phyloP scores from a whole-genome alignment of 768 basidiomycete species.

The Pholiota molesta region DNA sequence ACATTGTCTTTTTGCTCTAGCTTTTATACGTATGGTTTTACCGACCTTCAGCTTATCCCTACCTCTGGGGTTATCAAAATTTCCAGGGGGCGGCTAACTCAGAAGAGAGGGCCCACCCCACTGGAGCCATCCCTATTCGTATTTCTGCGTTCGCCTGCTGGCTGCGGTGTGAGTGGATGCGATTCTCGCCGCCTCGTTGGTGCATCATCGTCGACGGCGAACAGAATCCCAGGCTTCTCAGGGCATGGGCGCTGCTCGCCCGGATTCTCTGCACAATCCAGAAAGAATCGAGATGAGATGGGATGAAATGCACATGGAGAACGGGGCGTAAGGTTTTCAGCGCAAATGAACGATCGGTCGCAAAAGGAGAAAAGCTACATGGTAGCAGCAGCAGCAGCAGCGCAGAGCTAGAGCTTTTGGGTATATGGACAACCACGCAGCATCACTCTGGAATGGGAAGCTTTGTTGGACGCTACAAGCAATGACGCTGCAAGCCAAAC shows the following conservation, averaged over 20 bases:
- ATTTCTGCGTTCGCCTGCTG: neutral
- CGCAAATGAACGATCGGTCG: neutral
- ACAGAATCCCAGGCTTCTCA: constrained; percentile 4
- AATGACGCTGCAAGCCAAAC: neutral
- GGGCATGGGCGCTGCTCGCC: neutral
- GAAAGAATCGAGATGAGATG: neutral
- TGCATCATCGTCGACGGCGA: neutral
- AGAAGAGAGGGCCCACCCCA: neutral
- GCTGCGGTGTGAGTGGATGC: no score
- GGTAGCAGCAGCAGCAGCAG: neutral
- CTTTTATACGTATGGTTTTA: constrained; percentile 6
- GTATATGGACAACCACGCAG: neutral
- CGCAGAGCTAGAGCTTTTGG: constrained; percentile 1
- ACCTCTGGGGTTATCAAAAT: neutral
- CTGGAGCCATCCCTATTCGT: neutral
- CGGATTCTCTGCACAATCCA: constrained; percentile 1
- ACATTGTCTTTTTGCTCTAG: constrained; percentile 1
- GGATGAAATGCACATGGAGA: neutral
- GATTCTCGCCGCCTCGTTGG: neutral
- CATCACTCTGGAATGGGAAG: neutral
- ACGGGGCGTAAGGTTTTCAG: neutral
- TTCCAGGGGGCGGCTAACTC: neutral
- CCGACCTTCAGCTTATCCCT: neutral
- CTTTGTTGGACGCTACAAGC: neutral
- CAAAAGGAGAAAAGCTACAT: neutral